A percentile compares a stretch with the other conserved stretches of the same genome.
Evolutionary conservation across 2,329 filamentous ascomycete species (phyloP).

Genomic region (Grosmannia huntii): DNA sequence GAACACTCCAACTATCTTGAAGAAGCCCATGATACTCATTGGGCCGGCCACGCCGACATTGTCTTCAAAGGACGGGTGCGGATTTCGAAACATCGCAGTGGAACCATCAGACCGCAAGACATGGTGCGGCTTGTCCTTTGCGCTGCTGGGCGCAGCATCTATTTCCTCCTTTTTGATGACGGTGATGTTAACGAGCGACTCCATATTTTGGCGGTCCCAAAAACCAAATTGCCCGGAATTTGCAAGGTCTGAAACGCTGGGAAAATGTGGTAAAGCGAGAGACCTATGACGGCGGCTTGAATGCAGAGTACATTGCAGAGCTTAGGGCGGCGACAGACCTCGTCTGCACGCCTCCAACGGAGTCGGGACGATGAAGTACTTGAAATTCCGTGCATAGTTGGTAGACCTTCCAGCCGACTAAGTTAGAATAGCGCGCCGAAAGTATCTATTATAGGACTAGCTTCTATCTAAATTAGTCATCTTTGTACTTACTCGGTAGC

Average conservation of each 20-base stretch:
- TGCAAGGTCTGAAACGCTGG: no score
- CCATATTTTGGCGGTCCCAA: not conserved
- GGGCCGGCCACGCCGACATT: conserved; percentile 8
- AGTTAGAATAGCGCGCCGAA: not conserved
- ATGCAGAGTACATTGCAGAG: not conserved
- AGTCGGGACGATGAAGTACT: not conserved
- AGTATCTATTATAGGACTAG: no score
- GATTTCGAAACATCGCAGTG: conserved; percentile 34
- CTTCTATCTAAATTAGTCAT: no score
- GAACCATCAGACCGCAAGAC: conserved; percentile 26
- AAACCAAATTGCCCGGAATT: not conserved
- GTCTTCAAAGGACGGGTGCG: conserved; percentile 31
- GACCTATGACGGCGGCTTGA: not conserved
- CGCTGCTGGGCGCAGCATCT: conserved; percentile 24
- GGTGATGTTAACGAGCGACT: conserved; percentile 3
- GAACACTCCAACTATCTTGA: conserved; percentile 19
- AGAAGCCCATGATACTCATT: not conserved
- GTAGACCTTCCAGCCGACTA: not conserved
- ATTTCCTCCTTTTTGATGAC: conserved; percentile 4
- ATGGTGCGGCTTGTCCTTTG: conserved; percentile 34
- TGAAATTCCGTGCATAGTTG: not conserved
- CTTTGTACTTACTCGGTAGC: no score
- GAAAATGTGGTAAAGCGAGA: not conserved
- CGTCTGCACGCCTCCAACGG: not conserved
- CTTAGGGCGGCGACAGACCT: not conserved